Base-by-base conservation (phyloP, 352 stramenopile genomes). In the Phytophthora boehmeriae region DNA sequence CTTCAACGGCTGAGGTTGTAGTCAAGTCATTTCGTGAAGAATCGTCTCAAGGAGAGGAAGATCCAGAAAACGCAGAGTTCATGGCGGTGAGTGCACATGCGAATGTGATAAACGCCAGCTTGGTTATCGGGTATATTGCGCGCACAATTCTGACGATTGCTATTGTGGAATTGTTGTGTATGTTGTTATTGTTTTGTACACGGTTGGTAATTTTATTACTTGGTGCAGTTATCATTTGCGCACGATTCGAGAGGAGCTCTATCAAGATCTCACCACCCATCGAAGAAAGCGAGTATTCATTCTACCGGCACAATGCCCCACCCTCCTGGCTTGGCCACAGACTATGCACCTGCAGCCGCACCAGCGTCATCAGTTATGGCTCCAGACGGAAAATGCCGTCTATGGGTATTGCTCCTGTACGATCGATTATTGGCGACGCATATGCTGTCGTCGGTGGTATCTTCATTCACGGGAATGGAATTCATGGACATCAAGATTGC, bases 401-500 rank as follows among this genome's bases (percentile, higher is more conserved):
- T 75, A 19, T 95, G 86, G 86, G 59, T 95, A 1, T 70, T 93
- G 36, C 43, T 95, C 19, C 62, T 88, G 13, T 92, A 91, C 43
- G 80, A 92, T 64, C 76, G 79, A 0, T 72, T 71, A 22, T 44
- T 95, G 14, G 65, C 83, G 8, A 92, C 81, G 9, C 69, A 86
- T 35, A 62, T 81, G 19, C 71, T 95, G 22, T 93, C 86, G 5
- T 80, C 77, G 0, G 75, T 73, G 30, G 82, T 87, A 17, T 84
- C 83, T 1, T 59, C 62, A 0, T 90, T 76, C 25, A 51, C 64
- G 13, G 85, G 85, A 0, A 92, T 95, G 83, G 74, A 93, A 51
- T 91, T 90, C 42, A 73, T 95, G 51, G 84, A 95, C 47, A 91
- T 95, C 50, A 90, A 92, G 41, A 66, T 92, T 14, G 73, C 79